Evolutionary conservation across 345 rosid genomes (phyloP).

Genomic region (Brassica cretica): DNA sequence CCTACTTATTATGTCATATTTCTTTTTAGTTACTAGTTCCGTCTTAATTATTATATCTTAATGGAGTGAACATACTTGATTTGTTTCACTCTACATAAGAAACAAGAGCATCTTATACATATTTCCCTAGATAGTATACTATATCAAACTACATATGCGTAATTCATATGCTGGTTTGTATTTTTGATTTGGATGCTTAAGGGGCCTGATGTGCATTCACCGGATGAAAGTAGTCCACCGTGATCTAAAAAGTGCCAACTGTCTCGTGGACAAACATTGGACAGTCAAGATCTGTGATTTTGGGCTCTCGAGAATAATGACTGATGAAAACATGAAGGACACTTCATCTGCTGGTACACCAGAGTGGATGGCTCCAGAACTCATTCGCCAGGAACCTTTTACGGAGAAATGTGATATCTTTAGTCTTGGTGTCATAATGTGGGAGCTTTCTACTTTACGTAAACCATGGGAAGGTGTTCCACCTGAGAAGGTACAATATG

Average conservation of each 20-base stretch:
- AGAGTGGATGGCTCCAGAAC: slow-evolving; percentile 99
- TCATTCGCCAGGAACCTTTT: slow-evolving; percentile 80
- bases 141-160: slow-evolving; percentile 5
- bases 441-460: slow-evolving; percentile 93
- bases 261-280: slow-evolving; percentile 94
- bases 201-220: slow-evolving; percentile 99
- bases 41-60: background rate
- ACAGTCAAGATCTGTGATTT: slow-evolving; percentile 96
- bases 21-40: background rate
- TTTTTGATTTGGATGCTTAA: slow-evolving; percentile 28
- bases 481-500: slow-evolving; percentile 74
- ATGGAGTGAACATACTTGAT: slow-evolving; percentile 17
- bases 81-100: slow-evolving; percentile 9
- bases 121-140: slow-evolving; percentile 1
- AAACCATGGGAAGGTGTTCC: slow-evolving; percentile 99
- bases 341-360: slow-evolving; percentile 97
- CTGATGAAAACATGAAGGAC: slow-evolving; percentile 65
- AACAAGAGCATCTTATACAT: background rate
- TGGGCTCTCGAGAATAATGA: slow-evolving; percentile 92
- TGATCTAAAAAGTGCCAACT: slow-evolving; percentile 84
- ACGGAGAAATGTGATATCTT: slow-evolving; percentile 97
- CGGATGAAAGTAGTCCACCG: slow-evolving; percentile 95
- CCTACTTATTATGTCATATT: background rate
- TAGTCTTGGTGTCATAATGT: slow-evolving; percentile 97
- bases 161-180: slow-evolving; percentile 8